A percentile compares a stretch with the other conserved stretches of the same genome.
phyloP scores from a whole-genome alignment of 805 yeast genomes.

The Saturnispora galanensis region DNA sequence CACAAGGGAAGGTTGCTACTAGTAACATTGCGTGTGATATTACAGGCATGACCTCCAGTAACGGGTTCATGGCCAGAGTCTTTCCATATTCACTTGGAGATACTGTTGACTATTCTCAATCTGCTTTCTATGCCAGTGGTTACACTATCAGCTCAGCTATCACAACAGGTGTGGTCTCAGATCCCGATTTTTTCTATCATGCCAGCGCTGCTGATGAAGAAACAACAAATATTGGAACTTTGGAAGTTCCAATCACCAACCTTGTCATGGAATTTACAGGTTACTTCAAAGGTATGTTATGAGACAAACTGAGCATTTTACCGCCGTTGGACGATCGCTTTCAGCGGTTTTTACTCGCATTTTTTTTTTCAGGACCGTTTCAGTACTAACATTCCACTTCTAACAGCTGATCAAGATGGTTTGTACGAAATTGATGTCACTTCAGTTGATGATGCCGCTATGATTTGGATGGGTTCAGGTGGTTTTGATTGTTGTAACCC shows the following conservation, averaged over 20 bases:
- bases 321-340: no score
- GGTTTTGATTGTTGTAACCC: conserved; percentile 29
- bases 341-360: no score
- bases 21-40: background rate
- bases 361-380: no score
- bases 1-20: background rate
- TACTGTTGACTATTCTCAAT: conserved; percentile 3
- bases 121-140: conserved; percentile 6
- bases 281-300: conserved; percentile 8
- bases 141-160: conserved; percentile 3
- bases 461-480: conserved; percentile 25
- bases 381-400: no score
- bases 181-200: conserved; percentile 4
- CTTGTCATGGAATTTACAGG: conserved; percentile 13
- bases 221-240: background rate
- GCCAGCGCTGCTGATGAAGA: background rate
- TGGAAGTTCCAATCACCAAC: conserved; percentile 7
- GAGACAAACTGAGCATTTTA: no score
- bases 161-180: conserved; percentile 5
- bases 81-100: background rate
- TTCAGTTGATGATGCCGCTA: conserved; percentile 25
- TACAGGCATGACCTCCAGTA: background rate
- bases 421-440: conserved; percentile 18
- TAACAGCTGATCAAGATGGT: conserved; percentile 23
- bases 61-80: background rate